phyloP scores from a whole-genome alignment of 2,329 filamentous ascomycete species.

The Colletotrichum sidae region DNA sequence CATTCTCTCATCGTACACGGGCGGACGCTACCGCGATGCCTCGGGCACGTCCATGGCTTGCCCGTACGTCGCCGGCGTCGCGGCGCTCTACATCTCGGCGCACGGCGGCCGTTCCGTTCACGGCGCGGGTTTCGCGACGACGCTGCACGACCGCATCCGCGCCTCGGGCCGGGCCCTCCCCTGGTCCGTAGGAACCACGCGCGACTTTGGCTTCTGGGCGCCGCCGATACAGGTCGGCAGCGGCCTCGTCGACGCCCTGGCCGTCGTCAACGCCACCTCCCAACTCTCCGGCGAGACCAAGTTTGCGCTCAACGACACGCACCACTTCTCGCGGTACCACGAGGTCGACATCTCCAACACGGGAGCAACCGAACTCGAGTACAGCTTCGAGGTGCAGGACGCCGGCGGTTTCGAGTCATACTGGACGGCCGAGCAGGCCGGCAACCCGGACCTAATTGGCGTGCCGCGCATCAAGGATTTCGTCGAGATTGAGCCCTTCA shows the following conservation, averaged over 20 bases:
- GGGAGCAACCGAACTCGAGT: conserved; percentile 47
- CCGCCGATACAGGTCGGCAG: conserved; percentile 54
- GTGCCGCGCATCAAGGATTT: conserved; percentile 31
- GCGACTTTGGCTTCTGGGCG: conserved; percentile 41
- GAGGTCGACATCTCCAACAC: conserved; percentile 49
- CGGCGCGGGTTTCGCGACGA: conserved; percentile 37
- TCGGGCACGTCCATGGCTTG: conserved; percentile 69
- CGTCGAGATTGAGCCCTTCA: conserved; percentile 25
- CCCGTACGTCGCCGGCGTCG: conserved; percentile 64
- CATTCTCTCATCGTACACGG: conserved; percentile 62
- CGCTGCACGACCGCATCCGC: conserved; percentile 36
- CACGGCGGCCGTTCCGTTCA: conserved; percentile 54
- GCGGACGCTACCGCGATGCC: conserved; percentile 56
- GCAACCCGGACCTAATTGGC: not conserved
- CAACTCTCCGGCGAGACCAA: conserved; percentile 52
- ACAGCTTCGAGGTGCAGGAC: conserved; percentile 44
- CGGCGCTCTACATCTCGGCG: conserved; percentile 56
- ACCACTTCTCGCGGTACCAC: conserved; percentile 46
- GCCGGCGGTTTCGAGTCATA: conserved; percentile 50
- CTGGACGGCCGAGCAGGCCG: conserved; percentile 29
- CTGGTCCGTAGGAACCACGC: conserved; percentile 28
- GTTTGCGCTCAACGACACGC: conserved; percentile 56
- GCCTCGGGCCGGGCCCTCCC: conserved; percentile 33
- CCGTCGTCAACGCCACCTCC: conserved; percentile 23
- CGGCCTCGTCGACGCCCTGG: conserved; percentile 51